These are phyloP conservation scores for Malassezia brasiliensis DNA, from an alignment of 1,284 basidiomycete genomes.

Conservation along the genomic window DNA sequence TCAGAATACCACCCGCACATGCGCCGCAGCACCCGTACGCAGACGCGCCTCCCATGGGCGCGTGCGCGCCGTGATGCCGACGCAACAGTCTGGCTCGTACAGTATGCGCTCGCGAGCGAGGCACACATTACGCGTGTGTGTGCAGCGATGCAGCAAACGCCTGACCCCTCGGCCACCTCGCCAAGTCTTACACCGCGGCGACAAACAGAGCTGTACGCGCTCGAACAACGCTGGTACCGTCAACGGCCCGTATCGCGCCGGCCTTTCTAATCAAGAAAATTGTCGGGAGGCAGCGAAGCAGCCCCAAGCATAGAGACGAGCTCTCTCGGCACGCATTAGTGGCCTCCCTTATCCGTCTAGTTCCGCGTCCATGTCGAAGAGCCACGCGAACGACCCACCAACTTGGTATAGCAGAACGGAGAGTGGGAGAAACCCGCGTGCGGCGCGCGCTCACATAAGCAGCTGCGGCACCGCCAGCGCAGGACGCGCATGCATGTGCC, in stretches of 20 bases:
- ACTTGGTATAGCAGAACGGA: slow-evolving; percentile 19
- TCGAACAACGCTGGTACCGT: slow-evolving; percentile 11
- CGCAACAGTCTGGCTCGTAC: no score
- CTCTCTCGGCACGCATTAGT: slow-evolving; percentile 18
- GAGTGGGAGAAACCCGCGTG: neutral
- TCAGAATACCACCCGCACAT: no score
- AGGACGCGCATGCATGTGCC: neutral
- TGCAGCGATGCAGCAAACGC: neutral
- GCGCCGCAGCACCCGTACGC: no score
- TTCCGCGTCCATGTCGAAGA: slow-evolving; percentile 17
- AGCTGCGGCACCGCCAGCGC: slow-evolving; percentile 19
- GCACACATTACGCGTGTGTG: neutral
- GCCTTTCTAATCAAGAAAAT: neutral
- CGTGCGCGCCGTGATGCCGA: no score
- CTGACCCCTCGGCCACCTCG: neutral
- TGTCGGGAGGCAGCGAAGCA: slow-evolving; percentile 20
- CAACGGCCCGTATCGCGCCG: neutral
- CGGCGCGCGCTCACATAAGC: slow-evolving; percentile 13
- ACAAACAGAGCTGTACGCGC: neutral
- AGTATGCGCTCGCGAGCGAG: neutral
- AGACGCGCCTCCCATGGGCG: no score
- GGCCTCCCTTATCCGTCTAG: slow-evolving; percentile 12
- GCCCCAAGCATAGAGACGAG: slow-evolving; percentile 8
- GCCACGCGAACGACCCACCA: slow-evolving; percentile 11
- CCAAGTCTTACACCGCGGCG: neutral